These are phyloP conservation scores for Zygosaccharomyces bailii DNA, from an alignment of 805 yeast species.

Conservation along the genomic window DNA sequence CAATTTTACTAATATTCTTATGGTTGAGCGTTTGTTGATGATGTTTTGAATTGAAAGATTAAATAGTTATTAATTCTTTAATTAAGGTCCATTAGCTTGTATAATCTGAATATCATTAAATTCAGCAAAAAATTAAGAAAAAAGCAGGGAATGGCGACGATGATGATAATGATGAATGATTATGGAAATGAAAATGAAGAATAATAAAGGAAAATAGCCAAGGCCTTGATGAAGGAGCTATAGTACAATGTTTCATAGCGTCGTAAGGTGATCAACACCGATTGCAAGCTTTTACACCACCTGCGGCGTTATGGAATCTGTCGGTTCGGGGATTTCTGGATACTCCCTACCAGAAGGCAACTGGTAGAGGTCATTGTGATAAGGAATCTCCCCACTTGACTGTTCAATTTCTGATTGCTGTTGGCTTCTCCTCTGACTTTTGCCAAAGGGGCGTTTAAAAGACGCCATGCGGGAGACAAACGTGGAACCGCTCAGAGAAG, in stretches of 20 bases:
- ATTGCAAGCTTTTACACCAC: background rate
- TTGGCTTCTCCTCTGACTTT: background rate
- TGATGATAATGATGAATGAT: background rate
- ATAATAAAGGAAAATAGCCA: background rate
- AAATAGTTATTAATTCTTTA: too few relatives aligned
- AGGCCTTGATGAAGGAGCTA: background rate
- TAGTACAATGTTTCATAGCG: background rate
- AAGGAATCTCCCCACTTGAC: background rate
- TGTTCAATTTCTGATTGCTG: background rate
- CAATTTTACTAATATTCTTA: too few relatives aligned
- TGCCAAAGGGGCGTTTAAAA: background rate
- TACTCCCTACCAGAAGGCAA: background rate
- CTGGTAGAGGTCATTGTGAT: background rate
- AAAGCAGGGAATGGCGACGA: background rate
- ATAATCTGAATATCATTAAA: too few relatives aligned
- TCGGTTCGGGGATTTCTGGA: background rate
- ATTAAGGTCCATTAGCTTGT: too few relatives aligned
- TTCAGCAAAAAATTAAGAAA: background rate
- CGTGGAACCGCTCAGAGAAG: constrained; percentile 3
- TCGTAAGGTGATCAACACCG: constrained; percentile 1
- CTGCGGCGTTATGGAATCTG: constrained; percentile 1
- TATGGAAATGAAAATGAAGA: background rate
- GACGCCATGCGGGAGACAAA: constrained; percentile 3
- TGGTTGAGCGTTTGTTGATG: too few relatives aligned
- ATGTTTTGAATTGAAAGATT: too few relatives aligned